Base-by-base conservation (phyloP, 1,284 basidiomycete species). In the Pseudozyma tsukubaensis region DNA sequence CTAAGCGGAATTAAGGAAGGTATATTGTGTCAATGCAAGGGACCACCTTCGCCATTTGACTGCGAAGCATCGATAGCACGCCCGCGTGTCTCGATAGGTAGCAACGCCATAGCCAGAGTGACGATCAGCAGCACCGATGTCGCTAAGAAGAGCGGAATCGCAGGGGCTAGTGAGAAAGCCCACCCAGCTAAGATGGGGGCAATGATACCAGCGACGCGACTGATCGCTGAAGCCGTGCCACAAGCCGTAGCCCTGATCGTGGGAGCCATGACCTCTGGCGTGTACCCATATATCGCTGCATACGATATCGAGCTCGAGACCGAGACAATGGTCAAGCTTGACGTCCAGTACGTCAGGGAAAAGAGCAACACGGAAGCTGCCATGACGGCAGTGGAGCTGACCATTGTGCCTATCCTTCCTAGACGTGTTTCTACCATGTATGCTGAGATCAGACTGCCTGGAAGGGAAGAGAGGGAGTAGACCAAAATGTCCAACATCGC, bases 351-450 rank as follows among this genome's bases (percentile, higher is more conserved):
- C 8, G 57, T 72, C 19, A 66, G 44, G 16, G 76, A 62, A 42
- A 83, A 84, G 2, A 73, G 37, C 3, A 79, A 58, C 42, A 83
- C 68, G 3, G 73, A 53, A 14, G 61, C 50, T 11, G 72, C 64
- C 61, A 81, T 81, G 16, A 67, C 35, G 9, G 56, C 59, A 5
- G 77, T 74, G n/a, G 77, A 72, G 39, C 63, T 53, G 14, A 78
- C 69, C 58, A 99, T 88, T 0, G 94, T 73, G 85, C 90, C 85
- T 8, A 87, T 88, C 36, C 94, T 88, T 0, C 95, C 95, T 1
- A 96, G 86, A 0, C 86, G 85, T 0, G 90, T 88, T 81, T 96
- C 92, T 49, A 97, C 91, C 84, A 97, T 88, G 84, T 89, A 96
- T 9, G 96, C 94, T 18, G 94, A 95, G 14, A 97, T 87, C 91